A percentile compares a stretch with the other conserved stretches of the same genome.
These are phyloP conservation scores for Oryza meyeriana DNA, from an alignment of 176 grass and related monocot genomes.

Conservation along the genomic window DNA sequence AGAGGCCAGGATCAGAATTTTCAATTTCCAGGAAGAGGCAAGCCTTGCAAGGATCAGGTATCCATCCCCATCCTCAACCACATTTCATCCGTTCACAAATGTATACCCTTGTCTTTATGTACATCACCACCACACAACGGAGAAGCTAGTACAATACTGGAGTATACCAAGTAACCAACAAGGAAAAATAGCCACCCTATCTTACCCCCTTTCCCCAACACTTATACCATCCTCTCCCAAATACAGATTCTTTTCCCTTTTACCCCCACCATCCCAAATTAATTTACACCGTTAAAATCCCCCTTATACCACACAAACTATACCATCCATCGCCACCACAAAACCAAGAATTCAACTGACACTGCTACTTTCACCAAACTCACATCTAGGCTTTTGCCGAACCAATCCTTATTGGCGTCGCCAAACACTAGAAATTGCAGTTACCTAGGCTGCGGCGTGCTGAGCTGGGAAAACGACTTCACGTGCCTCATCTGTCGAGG, in stretches of 20 bases:
- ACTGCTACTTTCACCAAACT: not conserved
- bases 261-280: constrained; percentile 29
- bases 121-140: constrained; percentile 50
- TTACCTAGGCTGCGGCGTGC: constrained; percentile 69
- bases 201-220: constrained; percentile 27
- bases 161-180: constrained; percentile 55
- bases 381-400: constrained; percentile 3
- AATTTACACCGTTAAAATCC: constrained; percentile 54
- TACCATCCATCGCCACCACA: constrained; percentile 28
- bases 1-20: not conserved
- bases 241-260: constrained; percentile 43
- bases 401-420: constrained; percentile 24
- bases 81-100: constrained; percentile 35
- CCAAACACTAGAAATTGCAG: not conserved
- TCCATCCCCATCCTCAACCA: constrained; percentile 33
- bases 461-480: constrained; percentile 79
- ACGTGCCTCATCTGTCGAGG: constrained; percentile 56
- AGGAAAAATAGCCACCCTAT: constrained; percentile 17
- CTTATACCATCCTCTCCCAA: constrained; percentile 35
- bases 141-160: constrained; percentile 38
- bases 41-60: constrained; percentile 31
- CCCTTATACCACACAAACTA: constrained; percentile 54
- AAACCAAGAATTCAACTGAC: constrained; percentile 30
- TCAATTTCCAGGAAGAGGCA: not conserved
- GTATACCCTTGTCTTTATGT: constrained; percentile 57